These are phyloP conservation scores for Amaranthus palmeri DNA, from an alignment of 148 eudicot species.

Conservation along the genomic window DNA sequence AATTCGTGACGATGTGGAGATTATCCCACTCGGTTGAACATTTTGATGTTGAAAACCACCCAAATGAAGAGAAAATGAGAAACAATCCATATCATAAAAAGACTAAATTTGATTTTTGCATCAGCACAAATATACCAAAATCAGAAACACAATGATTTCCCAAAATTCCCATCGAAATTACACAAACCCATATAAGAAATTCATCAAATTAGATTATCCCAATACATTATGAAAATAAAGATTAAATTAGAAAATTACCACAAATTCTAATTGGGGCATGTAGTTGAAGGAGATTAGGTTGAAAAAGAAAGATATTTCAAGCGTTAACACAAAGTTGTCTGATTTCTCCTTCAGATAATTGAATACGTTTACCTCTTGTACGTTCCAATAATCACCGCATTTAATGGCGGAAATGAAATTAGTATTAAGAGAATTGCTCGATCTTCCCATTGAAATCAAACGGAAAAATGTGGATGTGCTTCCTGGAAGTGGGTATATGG, in stretches of 20 bases:
- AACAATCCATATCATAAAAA: neutral
- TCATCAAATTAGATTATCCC: slow-evolving; percentile 4
- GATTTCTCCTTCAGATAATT: slow-evolving; percentile 84
- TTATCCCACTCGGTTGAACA: too few relatives aligned
- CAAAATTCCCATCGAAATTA: neutral
- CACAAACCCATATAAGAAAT: neutral
- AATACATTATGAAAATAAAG: slow-evolving; percentile 17
- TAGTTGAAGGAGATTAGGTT: slow-evolving; percentile 86
- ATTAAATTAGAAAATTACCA: slow-evolving; percentile 47
- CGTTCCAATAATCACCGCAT: slow-evolving; percentile 53
- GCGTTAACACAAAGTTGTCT: slow-evolving; percentile 79
- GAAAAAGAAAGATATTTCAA: slow-evolving; percentile 68
- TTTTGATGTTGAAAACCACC: too few relatives aligned
- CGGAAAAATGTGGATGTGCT: slow-evolving; percentile 46
- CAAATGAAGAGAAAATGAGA: neutral
- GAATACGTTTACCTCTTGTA: slow-evolving; percentile 78
- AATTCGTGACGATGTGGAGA: too few relatives aligned
- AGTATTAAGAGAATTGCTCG: slow-evolving; percentile 36
- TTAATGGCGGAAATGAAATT: slow-evolving; percentile 59
- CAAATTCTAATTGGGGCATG: slow-evolving; percentile 87
- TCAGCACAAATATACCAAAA: neutral
- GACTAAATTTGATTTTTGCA: too few relatives aligned
- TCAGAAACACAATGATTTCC: neutral
- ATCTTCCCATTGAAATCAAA: slow-evolving; percentile 57
- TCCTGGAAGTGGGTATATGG: slow-evolving; percentile 62